phyloP scores from a whole-genome alignment of 176 grass and related monocot species.

The Triticum dicoccoides region DNA sequence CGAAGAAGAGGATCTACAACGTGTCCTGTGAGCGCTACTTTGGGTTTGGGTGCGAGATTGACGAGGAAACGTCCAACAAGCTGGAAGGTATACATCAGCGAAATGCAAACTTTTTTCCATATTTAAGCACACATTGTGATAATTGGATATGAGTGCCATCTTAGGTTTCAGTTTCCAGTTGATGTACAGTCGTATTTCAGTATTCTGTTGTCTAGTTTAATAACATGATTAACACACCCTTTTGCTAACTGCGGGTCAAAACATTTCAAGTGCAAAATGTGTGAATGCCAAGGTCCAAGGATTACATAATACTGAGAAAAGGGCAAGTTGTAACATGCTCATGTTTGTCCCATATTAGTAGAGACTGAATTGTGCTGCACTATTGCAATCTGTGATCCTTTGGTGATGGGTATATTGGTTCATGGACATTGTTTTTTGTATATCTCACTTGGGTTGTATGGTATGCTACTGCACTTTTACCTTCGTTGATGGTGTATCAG shows the following conservation, averaged over 20 bases:
- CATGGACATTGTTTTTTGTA: not conserved
- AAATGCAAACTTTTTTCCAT: not conserved
- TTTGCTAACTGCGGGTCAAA: not conserved
- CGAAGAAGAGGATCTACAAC: constrained; percentile 92
- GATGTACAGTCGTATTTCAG: not conserved
- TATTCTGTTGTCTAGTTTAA: not conserved
- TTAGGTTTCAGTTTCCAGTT: not conserved
- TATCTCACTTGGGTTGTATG: not conserved
- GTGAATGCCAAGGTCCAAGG: not conserved
- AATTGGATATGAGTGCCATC: not conserved
- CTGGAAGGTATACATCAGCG: constrained; percentile 50
- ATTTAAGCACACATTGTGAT: not conserved
- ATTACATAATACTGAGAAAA: not conserved
- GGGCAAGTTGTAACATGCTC: not conserved
- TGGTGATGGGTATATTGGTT: not conserved
- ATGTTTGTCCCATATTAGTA: not conserved
- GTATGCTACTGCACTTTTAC: not conserved
- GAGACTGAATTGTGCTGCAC: not conserved
- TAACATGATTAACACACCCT: not conserved
- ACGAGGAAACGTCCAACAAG: constrained; percentile 85
- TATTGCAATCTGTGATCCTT: not conserved
- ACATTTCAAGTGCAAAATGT: not conserved
- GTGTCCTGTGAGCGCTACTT: constrained; percentile 97
- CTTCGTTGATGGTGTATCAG: not conserved
- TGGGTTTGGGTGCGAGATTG: constrained; percentile 92